phyloP scores from a whole-genome alignment of 2,329 filamentous ascomycete genomes.

The Epichloe coenophiala region DNA sequence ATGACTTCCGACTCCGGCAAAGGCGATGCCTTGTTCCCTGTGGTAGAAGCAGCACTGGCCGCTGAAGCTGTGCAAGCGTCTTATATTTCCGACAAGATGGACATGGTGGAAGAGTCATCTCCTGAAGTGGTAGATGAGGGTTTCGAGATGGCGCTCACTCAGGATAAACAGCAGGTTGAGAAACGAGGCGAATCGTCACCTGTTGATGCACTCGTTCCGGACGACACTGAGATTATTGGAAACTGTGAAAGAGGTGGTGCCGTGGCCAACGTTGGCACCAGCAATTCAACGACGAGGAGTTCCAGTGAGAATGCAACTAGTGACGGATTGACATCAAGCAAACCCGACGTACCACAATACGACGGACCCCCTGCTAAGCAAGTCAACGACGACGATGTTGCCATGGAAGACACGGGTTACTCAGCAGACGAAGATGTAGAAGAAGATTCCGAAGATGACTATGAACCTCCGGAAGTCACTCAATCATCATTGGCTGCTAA shows the following conservation, averaged over 20 bases:
- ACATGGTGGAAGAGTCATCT: neutral
- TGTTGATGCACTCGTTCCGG: neutral
- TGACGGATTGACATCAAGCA: neutral
- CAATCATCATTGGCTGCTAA: neutral
- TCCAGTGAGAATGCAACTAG: neutral
- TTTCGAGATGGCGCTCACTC: neutral
- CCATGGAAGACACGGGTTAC: conserved; percentile 10
- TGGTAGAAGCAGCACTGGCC: neutral
- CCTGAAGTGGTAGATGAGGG: neutral
- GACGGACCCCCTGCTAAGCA: neutral
- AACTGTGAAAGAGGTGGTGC: neutral
- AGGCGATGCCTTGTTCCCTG: neutral
- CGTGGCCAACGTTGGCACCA: neutral
- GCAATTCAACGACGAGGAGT: neutral
- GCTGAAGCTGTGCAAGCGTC: neutral
- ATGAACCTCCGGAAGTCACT: conserved; percentile 38
- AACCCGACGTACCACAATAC: neutral
- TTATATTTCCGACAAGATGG: neutral
- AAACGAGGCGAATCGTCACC: neutral
- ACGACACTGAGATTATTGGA: neutral
- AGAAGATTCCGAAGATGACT: conserved; percentile 31
- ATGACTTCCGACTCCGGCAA: conserved; percentile 9
- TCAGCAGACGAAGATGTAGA: conserved; percentile 26
- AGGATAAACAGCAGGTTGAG: neutral
- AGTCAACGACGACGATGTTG: conserved; percentile 4